phyloP scores from a whole-genome alignment of 441 rosid species.

The Cnidoscolus chayamansa region DNA sequence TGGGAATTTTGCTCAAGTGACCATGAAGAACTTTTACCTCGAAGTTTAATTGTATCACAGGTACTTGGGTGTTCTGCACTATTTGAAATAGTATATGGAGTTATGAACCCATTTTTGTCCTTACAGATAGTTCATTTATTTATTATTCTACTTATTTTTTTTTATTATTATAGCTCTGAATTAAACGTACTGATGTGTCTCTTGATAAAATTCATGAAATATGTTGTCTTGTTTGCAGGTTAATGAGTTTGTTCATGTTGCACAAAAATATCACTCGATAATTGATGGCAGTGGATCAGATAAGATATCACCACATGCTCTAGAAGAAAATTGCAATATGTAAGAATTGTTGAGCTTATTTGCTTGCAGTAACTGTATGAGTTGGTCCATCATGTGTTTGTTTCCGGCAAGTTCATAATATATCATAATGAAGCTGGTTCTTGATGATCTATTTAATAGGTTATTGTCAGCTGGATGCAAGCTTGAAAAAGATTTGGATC shows the following conservation, averaged over 20 bases:
- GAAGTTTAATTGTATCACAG: slow-evolving; percentile 75
- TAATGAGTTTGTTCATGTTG: slow-evolving; percentile 71
- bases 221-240: slow-evolving; percentile 45
- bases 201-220: background rate
- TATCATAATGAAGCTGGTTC: background rate
- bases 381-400: background rate
- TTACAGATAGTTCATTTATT: background rate
- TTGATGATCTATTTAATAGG: slow-evolving; percentile 19
- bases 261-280: slow-evolving; percentile 72
- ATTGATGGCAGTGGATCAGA: slow-evolving; percentile 65
- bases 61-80: slow-evolving; percentile 30
- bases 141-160: background rate
- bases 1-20: slow-evolving; percentile 89
- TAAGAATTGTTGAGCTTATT: slow-evolving; percentile 25
- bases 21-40: slow-evolving; percentile 87
- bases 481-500: slow-evolving; percentile 34
- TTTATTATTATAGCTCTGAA: background rate
- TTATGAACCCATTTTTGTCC: background rate
- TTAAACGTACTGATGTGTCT: background rate
- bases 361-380: background rate
- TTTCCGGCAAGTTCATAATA: background rate
- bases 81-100: background rate
- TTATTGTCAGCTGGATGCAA: slow-evolving; percentile 39
- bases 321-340: slow-evolving; percentile 75
- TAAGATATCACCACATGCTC: slow-evolving; percentile 62